phyloP scores from a whole-genome alignment of 148 eudicot genomes.

The Vaccinium macrocarpon region DNA sequence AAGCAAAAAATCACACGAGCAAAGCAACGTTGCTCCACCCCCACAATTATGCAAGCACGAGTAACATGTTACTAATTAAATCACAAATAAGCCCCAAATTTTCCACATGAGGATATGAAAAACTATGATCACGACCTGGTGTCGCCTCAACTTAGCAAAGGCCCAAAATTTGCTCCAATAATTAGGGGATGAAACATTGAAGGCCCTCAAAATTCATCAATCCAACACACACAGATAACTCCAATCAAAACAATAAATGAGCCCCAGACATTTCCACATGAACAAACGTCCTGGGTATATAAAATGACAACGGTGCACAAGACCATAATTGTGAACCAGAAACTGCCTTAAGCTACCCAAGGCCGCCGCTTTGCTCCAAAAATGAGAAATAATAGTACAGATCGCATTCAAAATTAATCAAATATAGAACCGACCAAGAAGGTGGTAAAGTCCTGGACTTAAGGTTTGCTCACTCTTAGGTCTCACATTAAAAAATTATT shows the following conservation, averaged over 20 bases:
- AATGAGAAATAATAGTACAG: not conserved
- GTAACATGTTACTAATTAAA: not conserved
- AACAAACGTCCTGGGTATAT: not conserved
- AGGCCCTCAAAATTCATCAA: not conserved
- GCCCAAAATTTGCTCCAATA: slow-evolving; percentile 4
- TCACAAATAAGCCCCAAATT: not conserved
- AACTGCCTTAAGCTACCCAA: not conserved
- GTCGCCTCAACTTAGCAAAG: not conserved
- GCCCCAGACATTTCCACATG: not conserved
- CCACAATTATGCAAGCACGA: not conserved
- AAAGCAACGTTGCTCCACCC: not conserved
- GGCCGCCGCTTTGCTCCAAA: not conserved
- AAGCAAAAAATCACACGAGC: not conserved
- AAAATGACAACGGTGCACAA: not conserved
- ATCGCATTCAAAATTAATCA: not conserved
- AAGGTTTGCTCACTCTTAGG: not conserved
- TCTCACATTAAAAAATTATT: not conserved
- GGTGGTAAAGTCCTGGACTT: not conserved
- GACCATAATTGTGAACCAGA: not conserved
- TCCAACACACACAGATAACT: not conserved
- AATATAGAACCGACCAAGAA: not conserved
- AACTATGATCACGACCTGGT: not conserved
- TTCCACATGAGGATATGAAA: not conserved
- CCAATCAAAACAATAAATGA: not conserved
- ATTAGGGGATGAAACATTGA: not conserved